These are phyloP conservation scores for Flaveria robusta DNA, from an alignment of 129 eudicot genomes.

Conservation along the genomic window DNA sequence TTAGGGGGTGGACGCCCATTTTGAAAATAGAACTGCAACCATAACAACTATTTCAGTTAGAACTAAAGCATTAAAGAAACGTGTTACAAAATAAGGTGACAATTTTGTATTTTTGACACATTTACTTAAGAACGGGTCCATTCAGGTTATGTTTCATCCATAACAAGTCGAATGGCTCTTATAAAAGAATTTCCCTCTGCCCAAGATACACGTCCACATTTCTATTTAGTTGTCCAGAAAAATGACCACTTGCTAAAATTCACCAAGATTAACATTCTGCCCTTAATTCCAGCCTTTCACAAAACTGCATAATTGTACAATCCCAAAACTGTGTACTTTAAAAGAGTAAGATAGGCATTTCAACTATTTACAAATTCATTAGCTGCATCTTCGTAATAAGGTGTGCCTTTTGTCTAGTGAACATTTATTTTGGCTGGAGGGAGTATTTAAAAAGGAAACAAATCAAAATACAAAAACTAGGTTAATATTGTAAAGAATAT, in stretches of 20 bases:
- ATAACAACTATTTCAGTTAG: constrained; percentile 31
- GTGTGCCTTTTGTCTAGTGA: background rate
- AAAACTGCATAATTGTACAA: background rate
- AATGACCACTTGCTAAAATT: background rate
- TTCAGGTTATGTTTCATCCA: background rate
- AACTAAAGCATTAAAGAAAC: background rate
- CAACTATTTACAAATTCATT: background rate
- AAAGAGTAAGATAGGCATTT: background rate
- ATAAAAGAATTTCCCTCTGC: background rate
- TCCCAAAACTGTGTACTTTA: background rate
- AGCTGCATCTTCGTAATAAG: background rate
- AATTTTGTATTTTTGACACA: background rate
- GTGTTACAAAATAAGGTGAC: background rate
- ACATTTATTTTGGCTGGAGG: background rate
- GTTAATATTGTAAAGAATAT: background rate
- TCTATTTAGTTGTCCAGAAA: background rate
- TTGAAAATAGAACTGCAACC: constrained; percentile 62
- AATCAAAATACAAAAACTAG: background rate
- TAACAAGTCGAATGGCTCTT: background rate
- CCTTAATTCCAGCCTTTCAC: background rate
- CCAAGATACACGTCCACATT: background rate
- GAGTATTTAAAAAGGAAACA: background rate
- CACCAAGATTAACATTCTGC: background rate
- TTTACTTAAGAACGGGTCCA: background rate
- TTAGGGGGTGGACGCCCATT: constrained; percentile 67